Evolutionary conservation across 192 early-diverging fungal genomes (phyloP).

Genomic region (Jimgerdemannia lactiflua): DNA sequence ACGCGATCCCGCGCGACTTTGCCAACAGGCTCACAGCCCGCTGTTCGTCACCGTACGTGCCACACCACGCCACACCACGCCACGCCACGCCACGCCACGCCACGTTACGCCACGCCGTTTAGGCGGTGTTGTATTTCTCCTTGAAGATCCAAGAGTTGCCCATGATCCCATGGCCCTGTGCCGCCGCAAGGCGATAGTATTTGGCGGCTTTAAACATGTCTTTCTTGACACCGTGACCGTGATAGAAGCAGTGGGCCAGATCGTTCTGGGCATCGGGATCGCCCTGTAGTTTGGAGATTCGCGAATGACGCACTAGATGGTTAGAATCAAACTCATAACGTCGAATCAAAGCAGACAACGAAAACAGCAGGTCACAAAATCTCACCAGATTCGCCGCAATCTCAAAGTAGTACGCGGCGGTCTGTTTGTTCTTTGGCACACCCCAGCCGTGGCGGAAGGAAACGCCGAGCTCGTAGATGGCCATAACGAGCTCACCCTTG

Average conservation of each 20-base stretch:
- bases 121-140: conserved; percentile 61
- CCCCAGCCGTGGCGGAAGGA: conserved; percentile 85
- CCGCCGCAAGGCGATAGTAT: conserved; percentile 74
- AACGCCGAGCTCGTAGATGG: conserved; percentile 78
- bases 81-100: too few relatives aligned
- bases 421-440: conserved; percentile 67
- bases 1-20: too few relatives aligned
- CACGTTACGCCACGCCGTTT: too few relatives aligned
- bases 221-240: conserved; percentile 73
- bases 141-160: conserved; percentile 87
- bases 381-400: conserved; percentile 67
- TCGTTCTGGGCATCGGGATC: conserved; percentile 78
- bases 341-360: neutral
- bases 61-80: too few relatives aligned
- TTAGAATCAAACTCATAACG: neutral
- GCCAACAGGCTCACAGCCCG: too few relatives aligned
- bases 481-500: conserved; percentile 72
- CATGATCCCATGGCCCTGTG: conserved; percentile 68
- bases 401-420: conserved; percentile 78
- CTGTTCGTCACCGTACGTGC: too few relatives aligned
- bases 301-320: neutral
- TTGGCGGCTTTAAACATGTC: conserved; percentile 70
- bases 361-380: neutral
- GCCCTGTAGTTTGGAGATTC: conserved; percentile 27
- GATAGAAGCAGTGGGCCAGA: conserved; percentile 66